Percentiles rank a stretch among this genome's conserved stretches.
These are phyloP conservation scores for Mycena latifolia DNA, from an alignment of 768 basidiomycete species.

Conservation along the genomic window DNA sequence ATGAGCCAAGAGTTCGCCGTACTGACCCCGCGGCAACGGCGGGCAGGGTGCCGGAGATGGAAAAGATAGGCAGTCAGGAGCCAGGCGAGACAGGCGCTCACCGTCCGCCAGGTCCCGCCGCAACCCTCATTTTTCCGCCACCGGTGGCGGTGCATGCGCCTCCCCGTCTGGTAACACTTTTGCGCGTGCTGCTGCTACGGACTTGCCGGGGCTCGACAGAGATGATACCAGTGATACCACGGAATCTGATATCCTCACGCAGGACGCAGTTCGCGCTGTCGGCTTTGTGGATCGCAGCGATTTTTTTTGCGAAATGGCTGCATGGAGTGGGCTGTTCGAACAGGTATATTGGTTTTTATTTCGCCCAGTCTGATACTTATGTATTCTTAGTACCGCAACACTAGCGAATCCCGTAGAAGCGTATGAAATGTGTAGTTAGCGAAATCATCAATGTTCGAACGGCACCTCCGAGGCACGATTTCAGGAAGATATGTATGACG, in stretches of 20 bases:
- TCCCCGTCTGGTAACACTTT: conserved; percentile 8
- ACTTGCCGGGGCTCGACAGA: conserved; percentile 6
- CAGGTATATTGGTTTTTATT: conserved; percentile 11
- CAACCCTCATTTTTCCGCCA: not conserved
- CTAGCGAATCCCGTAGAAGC: conserved; percentile 13
- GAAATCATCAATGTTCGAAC: not conserved
- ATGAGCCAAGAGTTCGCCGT: not conserved
- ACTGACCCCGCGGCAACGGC: conserved; percentile 2
- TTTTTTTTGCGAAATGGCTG: conserved; percentile 14
- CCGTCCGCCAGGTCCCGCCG: conserved; percentile 3
- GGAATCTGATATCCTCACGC: conserved; percentile 17
- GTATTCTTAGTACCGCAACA: conserved; percentile 10
- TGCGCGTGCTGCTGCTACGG: conserved; percentile 3
- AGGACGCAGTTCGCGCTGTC: conserved; percentile 1
- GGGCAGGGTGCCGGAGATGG: not conserved
- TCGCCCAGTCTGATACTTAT: conserved; percentile 17
- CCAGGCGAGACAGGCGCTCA: conserved; percentile 8
- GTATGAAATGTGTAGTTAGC: conserved; percentile 16
- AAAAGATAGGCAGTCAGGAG: not conserved
- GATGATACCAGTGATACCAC: conserved; percentile 8
- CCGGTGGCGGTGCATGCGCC: conserved; percentile 11
- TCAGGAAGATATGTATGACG: too few relatives aligned
- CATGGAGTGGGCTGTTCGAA: conserved; percentile 7
- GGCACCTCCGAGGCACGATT: not conserved
- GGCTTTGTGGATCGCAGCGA: conserved; percentile 11